Conservation (phyloP, 768 basidiomycete species). For the Candolleomyces aberdarensis region DNA sequence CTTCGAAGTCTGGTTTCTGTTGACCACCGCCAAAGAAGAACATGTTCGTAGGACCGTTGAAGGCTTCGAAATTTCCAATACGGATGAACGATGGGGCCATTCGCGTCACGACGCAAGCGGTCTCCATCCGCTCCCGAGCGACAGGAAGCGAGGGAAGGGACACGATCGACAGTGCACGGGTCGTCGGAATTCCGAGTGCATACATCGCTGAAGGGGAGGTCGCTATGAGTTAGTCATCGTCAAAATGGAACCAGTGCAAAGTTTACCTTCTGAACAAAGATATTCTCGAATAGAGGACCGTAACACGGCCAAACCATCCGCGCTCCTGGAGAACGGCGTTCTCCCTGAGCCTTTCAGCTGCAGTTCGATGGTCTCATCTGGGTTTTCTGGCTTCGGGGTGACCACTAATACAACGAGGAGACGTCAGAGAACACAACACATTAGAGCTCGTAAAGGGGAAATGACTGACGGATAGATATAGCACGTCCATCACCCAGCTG, state of each 20-base stretch:
- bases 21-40: slow-evolving; percentile 79
- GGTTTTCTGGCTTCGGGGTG: slow-evolving; percentile 66
- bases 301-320: slow-evolving; percentile 94
- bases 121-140: slow-evolving; percentile 68
- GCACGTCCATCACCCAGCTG: slow-evolving; percentile 96
- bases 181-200: slow-evolving; percentile 87
- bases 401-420: slow-evolving; percentile 46
- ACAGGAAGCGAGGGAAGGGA: slow-evolving; percentile 74
- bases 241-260: neutral
- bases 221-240: neutral
- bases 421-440: neutral
- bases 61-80: slow-evolving; percentile 86
- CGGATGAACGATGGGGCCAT: slow-evolving; percentile 89
- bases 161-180: slow-evolving; percentile 79
- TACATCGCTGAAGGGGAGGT: slow-evolving; percentile 33
- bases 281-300: slow-evolving; percentile 94
- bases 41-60: slow-evolving; percentile 63
- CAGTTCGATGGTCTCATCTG: slow-evolving; percentile 66
- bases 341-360: slow-evolving; percentile 95
- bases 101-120: slow-evolving; percentile 72
- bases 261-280: slow-evolving; percentile 83
- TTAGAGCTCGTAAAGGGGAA: neutral
- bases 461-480: slow-evolving; percentile 63
- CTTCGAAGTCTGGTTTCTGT: slow-evolving; percentile 72
- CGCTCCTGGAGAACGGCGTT: slow-evolving; percentile 89